phyloP scores from a whole-genome alignment of 2,329 filamentous ascomycete genomes.

The Escovopsis sp. region DNA sequence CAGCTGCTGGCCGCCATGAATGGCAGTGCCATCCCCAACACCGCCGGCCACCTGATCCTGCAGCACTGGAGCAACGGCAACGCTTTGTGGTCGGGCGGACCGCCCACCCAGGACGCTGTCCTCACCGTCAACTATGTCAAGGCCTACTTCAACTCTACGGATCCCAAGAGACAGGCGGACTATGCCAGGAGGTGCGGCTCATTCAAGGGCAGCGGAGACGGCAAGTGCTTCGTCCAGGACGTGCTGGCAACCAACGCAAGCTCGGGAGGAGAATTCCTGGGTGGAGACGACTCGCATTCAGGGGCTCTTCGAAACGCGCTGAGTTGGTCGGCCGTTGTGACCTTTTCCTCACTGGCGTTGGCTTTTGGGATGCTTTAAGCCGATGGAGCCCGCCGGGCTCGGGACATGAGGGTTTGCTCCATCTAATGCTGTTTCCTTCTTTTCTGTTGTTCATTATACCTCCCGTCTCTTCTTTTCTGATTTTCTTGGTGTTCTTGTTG shows the following conservation, averaged over 20 bases:
- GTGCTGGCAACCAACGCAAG: conserved; percentile 10
- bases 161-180: conserved; percentile 10
- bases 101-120: conserved; percentile 46
- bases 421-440: too few relatives aligned
- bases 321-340: neutral
- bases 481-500: too few relatives aligned
- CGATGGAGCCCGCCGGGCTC: neutral
- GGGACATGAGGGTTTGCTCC: too few relatives aligned
- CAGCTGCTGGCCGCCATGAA: conserved; percentile 39
- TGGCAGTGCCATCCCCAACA: conserved; percentile 41
- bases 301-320: neutral
- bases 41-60: conserved; percentile 51
- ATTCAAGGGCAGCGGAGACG: neutral
- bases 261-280: conserved; percentile 10
- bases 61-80: conserved; percentile 74
- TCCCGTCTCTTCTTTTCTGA: too few relatives aligned
- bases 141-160: conserved; percentile 64
- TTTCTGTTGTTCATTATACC: too few relatives aligned
- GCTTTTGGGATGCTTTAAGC: conserved; percentile 1
- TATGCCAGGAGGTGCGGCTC: conserved; percentile 6
- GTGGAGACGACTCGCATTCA: neutral
- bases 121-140: conserved; percentile 57
- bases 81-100: conserved; percentile 53
- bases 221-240: conserved; percentile 13
- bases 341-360: neutral